These are phyloP conservation scores for Ilyonectria robusta DNA, from an alignment of 2,329 filamentous ascomycete genomes.

Conservation along the genomic window DNA sequence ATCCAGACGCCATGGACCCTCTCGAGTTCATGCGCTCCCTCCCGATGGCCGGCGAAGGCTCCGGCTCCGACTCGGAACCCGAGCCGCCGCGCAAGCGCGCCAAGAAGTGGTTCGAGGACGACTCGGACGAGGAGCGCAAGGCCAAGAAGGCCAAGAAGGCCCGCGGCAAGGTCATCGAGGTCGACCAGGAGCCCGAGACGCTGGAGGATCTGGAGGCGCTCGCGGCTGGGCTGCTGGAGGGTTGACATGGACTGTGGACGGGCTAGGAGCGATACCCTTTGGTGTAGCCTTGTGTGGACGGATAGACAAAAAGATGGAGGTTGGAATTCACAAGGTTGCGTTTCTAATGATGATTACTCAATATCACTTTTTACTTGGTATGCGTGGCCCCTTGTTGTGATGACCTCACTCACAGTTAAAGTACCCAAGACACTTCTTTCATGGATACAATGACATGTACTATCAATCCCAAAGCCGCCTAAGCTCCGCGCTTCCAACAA, in stretches of 20 bases:
- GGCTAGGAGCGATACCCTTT: slow-evolving; percentile 49
- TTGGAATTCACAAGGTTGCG: slow-evolving; percentile 25
- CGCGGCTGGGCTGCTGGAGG: slow-evolving; percentile 79
- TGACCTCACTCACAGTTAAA: neutral
- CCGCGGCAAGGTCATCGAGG: slow-evolving; percentile 71
- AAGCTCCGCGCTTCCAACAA: slow-evolving; percentile 32
- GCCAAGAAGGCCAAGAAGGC: slow-evolving; percentile 58
- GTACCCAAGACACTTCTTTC: neutral
- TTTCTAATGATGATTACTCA: neutral
- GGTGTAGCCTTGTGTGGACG: slow-evolving; percentile 32
- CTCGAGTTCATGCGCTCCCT: slow-evolving; percentile 71
- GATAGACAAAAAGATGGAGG: slow-evolving; percentile 41
- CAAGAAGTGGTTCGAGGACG: slow-evolving; percentile 86
- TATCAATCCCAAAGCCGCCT: slow-evolving; percentile 14
- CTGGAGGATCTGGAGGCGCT: slow-evolving; percentile 84
- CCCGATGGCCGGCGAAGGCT: slow-evolving; percentile 61
- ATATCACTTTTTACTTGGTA: neutral
- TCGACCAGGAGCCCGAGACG: slow-evolving; percentile 80
- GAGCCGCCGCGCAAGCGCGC: slow-evolving; percentile 68
- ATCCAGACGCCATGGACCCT: slow-evolving; percentile 49
- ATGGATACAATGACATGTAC: neutral
- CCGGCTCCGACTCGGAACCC: slow-evolving; percentile 56
- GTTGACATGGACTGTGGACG: slow-evolving; percentile 42
- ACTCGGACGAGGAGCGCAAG: slow-evolving; percentile 67
- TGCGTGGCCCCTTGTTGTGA: neutral